Base-by-base conservation (phyloP, 2,329 filamentous ascomycete species). In the Colletotrichum tropicale region DNA sequence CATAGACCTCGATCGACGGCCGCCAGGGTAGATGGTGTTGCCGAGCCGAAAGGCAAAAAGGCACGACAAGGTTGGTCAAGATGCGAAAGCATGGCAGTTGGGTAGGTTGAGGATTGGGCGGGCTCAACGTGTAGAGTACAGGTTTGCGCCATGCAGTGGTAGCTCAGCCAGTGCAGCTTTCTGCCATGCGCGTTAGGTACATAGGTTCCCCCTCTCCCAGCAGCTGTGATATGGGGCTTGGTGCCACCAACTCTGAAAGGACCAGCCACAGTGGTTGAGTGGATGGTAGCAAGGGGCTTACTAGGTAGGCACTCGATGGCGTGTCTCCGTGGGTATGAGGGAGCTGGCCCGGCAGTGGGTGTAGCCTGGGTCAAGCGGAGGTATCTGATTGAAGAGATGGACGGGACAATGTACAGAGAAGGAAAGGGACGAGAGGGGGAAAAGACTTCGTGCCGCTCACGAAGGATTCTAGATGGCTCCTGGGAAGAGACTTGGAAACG, bases 391-490 rank as follows among this genome's bases (percentile, higher is more conserved):
- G 24, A 8, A 55, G 21, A 30, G 61, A 67, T 16, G 24, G 55
- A 36, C 34, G 34, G 34, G 55, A 58, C 55, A 58, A 24, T 30
- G 28, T 30, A 26, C 55, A 16, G 55, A 58, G 34, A 36, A 36
- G 34, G 34, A 36, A 36, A 36, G 34, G 34, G 34, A 16, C 34
- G 34, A 36, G 34, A 36, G 34, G 15, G 34, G 34, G 34, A 16
- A 36, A 36, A 15, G 34, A 36, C 15, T 16, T 36, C 34, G 34
- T 36, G 15, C 34, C 34, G 34, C 34, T 16, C 34, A 36, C 66
- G 71, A 74, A 74, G 71, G 66, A 74, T 74, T 70, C 48, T 65
- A 67, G 60, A 60, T 34, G 43, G 34, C 34, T 36, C 34, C 66
- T 70, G 58, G 66, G 71, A 58, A 70, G 58, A 74, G 64, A 38